Evolutionary conservation across 2,329 filamentous ascomycete species (phyloP), one percentile per base, ranked within the genome.

Genomic region (Teratosphaeria zuluensis): DNA sequence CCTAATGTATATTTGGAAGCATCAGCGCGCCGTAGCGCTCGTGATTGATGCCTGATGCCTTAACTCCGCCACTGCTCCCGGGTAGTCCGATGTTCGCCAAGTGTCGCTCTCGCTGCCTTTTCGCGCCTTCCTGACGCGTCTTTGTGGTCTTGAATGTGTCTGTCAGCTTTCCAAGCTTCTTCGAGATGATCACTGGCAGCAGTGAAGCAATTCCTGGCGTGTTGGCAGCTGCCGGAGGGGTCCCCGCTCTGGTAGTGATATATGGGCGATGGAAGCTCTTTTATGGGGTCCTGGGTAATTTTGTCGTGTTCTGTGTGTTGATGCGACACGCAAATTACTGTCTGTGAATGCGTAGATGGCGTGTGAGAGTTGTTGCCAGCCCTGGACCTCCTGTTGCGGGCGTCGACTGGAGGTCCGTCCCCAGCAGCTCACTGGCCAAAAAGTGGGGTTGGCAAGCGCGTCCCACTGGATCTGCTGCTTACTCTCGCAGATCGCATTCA

Each of bases 301-400:
- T 46, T 46, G 38, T 4, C 31, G 32, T 55, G 38, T 48, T 46
- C 7, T 19, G 46, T 3, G 35, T 56, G 59, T 55, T 56, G 56
- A 60, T 55, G 58, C 58, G 58, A 60, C 58, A 58, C 58, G n/a
- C 19, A 12, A 12, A 30, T 30, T 31, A 35, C n/a, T 14, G 51
- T 53, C 19, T 54, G 19, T 12, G 32, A 35, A 21, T n/a, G 16
- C 12, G 21, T 54, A 9, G 4, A 31, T 7, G 52, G 42, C 42
- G 42, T 48, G 42, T 8, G 42, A 48, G 42, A 21, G n/a, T 48
- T 8, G 42, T 19, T 19, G 9, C 16, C 4, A 48, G 42, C 42
- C 42, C 6, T 48, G 42, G n/a, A 11, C 19, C 42, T 48, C 42
- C 42, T 48, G 42, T 48, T 48, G 42, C 42, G 42, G 42, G 42